phyloP scores from a whole-genome alignment of 1,284 basidiomycete genomes.

The Trichosporon faecale region DNA sequence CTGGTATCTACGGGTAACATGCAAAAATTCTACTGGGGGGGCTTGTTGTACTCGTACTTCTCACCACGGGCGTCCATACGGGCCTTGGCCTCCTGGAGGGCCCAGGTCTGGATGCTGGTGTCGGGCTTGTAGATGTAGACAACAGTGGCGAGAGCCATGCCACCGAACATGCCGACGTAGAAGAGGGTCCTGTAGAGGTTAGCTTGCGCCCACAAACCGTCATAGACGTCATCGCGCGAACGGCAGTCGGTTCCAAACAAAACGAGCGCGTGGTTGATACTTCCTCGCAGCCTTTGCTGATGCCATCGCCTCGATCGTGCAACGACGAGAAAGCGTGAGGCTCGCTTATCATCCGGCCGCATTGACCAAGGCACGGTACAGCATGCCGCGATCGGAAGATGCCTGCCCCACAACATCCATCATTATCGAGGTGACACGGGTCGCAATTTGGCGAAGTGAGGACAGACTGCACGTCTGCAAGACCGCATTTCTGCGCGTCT shows the following conservation, averaged over 20 bases:
- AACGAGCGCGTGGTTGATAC: neutral
- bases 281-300: neutral
- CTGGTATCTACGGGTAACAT: constrained; percentile 11
- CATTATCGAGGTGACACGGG: neutral
- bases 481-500: too few species aligned
- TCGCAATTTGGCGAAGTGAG: neutral
- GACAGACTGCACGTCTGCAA: too few species aligned
- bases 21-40: constrained; percentile 31
- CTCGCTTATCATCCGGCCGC: neutral
- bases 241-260: neutral
- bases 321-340: neutral
- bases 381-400: neutral
- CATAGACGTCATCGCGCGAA: neutral
- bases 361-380: neutral
- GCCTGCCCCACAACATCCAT: neutral
- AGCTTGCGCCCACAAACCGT: constrained; percentile 56
- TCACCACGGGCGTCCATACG: constrained; percentile 86
- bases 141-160: constrained; percentile 72
- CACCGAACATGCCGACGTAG: constrained; percentile 87
- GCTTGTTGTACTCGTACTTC: constrained; percentile 68
- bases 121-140: constrained; percentile 92
- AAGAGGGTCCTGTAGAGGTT: constrained; percentile 62
- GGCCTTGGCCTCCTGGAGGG: constrained; percentile 77
- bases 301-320: too few species aligned
- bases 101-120: constrained; percentile 88